Conservation (phyloP, 1,284 basidiomycete genomes). For the Ceratobasidium sp. region DNA sequence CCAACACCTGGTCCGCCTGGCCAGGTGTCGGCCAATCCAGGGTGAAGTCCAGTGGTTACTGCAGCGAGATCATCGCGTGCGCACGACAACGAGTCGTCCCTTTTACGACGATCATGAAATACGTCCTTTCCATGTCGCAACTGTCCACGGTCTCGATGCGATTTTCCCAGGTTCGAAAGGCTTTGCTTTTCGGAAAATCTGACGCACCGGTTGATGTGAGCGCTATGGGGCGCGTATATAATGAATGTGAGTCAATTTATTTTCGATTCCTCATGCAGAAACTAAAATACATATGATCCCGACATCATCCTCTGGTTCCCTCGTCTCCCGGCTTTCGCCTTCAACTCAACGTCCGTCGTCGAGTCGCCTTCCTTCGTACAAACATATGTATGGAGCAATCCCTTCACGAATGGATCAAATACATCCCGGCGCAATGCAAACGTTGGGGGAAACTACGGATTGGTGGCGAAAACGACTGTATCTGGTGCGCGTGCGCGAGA, state of each 20-base stretch:
- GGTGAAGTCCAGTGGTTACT: conserved; percentile 44
- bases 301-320: not conserved
- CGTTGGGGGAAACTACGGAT: not conserved
- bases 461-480: not conserved
- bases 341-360: not conserved
- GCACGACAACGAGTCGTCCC: not conserved
- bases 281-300: not conserved
- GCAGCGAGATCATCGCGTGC: conserved; percentile 47
- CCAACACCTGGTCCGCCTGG: not conserved
- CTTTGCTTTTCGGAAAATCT: conserved; percentile 19
- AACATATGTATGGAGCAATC: not conserved
- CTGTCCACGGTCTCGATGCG: not conserved
- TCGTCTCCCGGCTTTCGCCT: not conserved
- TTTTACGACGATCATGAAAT: not conserved
- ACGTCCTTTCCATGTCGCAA: conserved; percentile 5
- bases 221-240: not conserved
- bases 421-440: not conserved
- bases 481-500: not conserved
- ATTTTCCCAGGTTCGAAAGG: conserved; percentile 12
- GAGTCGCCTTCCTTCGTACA: not conserved
- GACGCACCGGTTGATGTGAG: conserved; percentile 20
- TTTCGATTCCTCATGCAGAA: not conserved
- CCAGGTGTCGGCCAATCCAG: not conserved
- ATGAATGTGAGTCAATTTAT: conserved; percentile 3
- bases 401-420: conserved; percentile 6